These are phyloP conservation scores for Geotrichum citri-aurantii DNA, from an alignment of 1,139 yeast genomes.

Conservation along the genomic window DNA sequence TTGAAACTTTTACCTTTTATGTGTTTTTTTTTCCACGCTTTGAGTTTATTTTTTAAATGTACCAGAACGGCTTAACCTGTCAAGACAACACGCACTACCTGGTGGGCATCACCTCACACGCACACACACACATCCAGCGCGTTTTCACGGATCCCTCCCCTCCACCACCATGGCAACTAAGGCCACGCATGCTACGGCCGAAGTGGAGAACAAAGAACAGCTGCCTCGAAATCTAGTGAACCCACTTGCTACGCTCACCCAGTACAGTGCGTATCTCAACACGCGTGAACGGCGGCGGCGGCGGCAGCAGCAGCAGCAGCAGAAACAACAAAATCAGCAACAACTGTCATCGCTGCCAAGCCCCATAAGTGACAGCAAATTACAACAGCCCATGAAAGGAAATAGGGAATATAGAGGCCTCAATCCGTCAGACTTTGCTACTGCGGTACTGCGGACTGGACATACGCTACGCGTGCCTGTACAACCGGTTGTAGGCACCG, in stretches of 20 bases:
- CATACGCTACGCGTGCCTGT: neutral
- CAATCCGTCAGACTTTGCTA: neutral
- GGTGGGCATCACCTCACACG: no score
- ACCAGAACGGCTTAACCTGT: no score
- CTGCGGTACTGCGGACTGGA: conserved; percentile 2
- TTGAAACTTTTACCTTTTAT: neutral
- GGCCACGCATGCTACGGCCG: neutral
- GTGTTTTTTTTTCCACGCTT: neutral
- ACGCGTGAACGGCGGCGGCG: neutral
- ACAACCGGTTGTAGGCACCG: conserved; percentile 11
- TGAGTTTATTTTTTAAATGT: neutral
- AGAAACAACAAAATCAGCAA: neutral
- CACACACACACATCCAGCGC: no score
- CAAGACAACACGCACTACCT: no score
- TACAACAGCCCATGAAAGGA: neutral
- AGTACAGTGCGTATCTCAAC: neutral
- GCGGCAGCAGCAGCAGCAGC: neutral
- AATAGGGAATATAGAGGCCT: neutral
- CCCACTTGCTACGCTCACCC: conserved; percentile 9
- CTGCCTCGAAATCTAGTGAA: conserved; percentile 6
- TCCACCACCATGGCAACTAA: neutral
- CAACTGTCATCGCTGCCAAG: neutral
- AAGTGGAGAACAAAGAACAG: neutral
- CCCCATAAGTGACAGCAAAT: neutral
- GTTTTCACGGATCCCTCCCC: no score